Conservation (phyloP, 306 rosid genomes). For the Vicia sativa region DNA sequence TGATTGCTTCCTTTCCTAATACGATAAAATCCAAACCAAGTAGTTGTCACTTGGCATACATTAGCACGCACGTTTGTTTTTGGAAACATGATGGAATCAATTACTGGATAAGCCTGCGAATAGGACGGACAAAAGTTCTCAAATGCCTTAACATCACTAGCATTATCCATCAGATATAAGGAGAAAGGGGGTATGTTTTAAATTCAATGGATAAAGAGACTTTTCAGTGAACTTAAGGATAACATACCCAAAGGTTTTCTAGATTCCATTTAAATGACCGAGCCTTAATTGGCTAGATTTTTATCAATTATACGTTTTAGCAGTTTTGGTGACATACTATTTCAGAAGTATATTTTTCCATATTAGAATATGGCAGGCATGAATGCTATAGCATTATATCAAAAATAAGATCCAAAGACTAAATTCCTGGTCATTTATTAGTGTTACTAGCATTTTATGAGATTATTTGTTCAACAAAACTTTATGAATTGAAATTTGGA, state of each 20-base stretch:
- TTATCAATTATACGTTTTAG: neutral
- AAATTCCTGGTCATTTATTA: neutral
- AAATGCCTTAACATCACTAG: slow-evolving; percentile 24
- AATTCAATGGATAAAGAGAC: slow-evolving; percentile 25
- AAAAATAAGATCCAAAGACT: neutral
- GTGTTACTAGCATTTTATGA: neutral
- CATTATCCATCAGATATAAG: slow-evolving; percentile 21
- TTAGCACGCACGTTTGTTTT: slow-evolving; percentile 67
- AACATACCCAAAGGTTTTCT: slow-evolving; percentile 1
- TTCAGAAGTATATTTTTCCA: slow-evolving; percentile 13
- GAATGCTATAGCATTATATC: slow-evolving; percentile 1
- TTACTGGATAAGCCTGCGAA: slow-evolving; percentile 72
- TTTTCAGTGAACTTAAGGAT: slow-evolving; percentile 19
- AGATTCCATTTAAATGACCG: neutral
- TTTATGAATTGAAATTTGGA: neutral
- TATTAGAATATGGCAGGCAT: neutral
- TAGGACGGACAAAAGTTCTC: slow-evolving; percentile 23
- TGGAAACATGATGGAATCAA: slow-evolving; percentile 45
- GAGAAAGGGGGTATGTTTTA: slow-evolving; percentile 16
- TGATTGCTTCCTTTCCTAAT: slow-evolving; percentile 65
- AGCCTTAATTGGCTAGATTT: neutral
- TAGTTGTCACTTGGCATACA: slow-evolving; percentile 76
- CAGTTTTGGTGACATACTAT: neutral
- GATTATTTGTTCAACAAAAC: neutral
- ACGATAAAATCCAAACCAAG: slow-evolving; percentile 86